Percentiles rank a stretch among this genome's conserved stretches.
These are phyloP conservation scores for Verruconis gallopava DNA, from an alignment of 2,329 filamentous ascomycete genomes.

Conservation along the genomic window DNA sequence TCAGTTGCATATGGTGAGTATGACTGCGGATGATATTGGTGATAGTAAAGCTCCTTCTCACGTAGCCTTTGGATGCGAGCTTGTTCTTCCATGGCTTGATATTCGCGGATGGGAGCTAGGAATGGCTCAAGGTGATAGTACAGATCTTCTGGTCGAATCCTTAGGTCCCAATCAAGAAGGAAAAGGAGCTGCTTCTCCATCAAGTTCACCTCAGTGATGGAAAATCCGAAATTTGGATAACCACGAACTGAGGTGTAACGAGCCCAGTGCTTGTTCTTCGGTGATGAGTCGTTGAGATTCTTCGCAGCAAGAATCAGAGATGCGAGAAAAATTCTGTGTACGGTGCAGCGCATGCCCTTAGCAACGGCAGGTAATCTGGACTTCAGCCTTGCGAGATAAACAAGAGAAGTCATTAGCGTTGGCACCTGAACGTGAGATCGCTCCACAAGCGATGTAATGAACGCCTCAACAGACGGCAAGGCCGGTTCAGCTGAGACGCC, in stretches of 20 bases:
- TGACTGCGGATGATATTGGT: conserved; percentile 23
- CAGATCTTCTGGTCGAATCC: conserved; percentile 73
- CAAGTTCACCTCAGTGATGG: conserved; percentile 87
- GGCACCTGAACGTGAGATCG: conserved; percentile 94
- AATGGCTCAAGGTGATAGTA: conserved; percentile 80
- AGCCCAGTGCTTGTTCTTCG: conserved; percentile 99
- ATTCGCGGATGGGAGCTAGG: conserved; percentile 66
- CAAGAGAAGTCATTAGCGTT: conserved; percentile 90
- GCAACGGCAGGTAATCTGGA: conserved; percentile 81
- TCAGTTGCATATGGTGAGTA: conserved; percentile 22
- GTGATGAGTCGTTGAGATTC: conserved; percentile 96
- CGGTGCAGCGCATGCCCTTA: conserved; percentile 91
- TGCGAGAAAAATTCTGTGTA: conserved; percentile 93
- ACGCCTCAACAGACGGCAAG: conserved; percentile 72
- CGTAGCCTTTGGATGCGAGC: conserved; percentile 30
- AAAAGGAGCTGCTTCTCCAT: conserved; percentile 99
- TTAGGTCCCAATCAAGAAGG: conserved; percentile 86
- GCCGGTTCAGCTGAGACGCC: conserved; percentile 31
- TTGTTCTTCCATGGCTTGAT: conserved; percentile 40
- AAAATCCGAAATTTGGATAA: conserved; percentile 75
- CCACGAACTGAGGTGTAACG: conserved; percentile 70
- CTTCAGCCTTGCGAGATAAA: conserved; percentile 80
- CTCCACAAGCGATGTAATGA: conserved; percentile 83
- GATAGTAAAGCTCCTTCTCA: conserved; percentile 21
- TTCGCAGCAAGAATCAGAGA: conserved; percentile 78